phyloP scores from a whole-genome alignment of 805 yeast genomes.

The Henningerozyma blattae region DNA sequence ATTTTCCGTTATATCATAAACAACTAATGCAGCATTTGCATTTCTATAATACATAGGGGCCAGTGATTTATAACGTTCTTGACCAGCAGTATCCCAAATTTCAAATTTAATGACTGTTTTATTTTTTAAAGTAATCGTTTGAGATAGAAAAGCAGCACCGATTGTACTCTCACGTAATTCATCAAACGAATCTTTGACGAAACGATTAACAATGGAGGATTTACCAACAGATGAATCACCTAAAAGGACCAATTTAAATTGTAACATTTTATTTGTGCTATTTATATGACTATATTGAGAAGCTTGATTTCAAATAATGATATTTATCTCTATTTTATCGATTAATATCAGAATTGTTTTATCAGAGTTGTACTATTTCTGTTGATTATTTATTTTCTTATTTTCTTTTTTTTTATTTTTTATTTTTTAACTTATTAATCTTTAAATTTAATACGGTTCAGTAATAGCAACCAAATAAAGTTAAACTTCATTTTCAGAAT shows the following conservation, averaged over 20 bases:
- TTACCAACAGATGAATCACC: conserved; percentile 84
- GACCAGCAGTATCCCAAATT: conserved; percentile 97
- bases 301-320: too few species aligned
- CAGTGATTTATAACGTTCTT: conserved; percentile 68
- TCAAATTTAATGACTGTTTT: conserved; percentile 38
- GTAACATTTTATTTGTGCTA: conserved; percentile 30
- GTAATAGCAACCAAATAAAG: too few species aligned
- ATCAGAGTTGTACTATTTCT: too few species aligned
- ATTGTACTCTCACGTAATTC: conserved; percentile 80
- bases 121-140: conserved; percentile 30
- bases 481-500: too few species aligned
- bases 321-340: too few species aligned
- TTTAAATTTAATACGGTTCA: too few species aligned
- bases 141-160: conserved; percentile 97
- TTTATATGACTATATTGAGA: too few species aligned
- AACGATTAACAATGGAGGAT: conserved; percentile 69
- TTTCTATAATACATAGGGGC: conserved; percentile 80
- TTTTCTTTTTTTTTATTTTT: too few species aligned
- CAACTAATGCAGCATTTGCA: conserved; percentile 75
- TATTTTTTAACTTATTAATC: too few species aligned
- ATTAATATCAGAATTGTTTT: too few species aligned
- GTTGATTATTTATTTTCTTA: too few species aligned
- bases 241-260: conserved; percentile 58
- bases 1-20: conserved; percentile 66
- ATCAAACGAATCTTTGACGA: conserved; percentile 64